These are phyloP conservation scores for Termitomyces bulborhizus DNA, from an alignment of 768 basidiomycete species.

Conservation along the genomic window DNA sequence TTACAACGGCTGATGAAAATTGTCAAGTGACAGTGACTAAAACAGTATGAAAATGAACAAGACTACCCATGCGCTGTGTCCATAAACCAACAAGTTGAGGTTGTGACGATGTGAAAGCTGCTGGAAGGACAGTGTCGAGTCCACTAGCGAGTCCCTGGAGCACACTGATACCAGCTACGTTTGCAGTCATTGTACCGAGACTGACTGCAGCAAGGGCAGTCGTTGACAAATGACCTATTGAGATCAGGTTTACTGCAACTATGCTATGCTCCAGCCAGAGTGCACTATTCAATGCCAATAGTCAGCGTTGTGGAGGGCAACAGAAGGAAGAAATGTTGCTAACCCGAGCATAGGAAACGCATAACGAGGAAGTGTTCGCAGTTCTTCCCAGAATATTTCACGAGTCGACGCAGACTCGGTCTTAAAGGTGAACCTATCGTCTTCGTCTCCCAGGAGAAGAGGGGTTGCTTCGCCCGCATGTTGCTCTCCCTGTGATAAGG, in stretches of 20 bases:
- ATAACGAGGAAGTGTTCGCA: conserved; percentile 5
- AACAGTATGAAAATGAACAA: not conserved
- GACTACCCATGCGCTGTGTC: conserved; percentile 57
- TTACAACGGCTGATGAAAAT: not conserved
- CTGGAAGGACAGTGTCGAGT: conserved; percentile 69
- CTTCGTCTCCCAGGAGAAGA: not conserved
- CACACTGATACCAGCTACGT: conserved; percentile 27
- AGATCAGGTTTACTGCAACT: conserved; percentile 56
- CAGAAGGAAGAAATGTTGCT: not conserved
- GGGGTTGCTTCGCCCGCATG: not conserved
- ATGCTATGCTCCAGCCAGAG: conserved; percentile 63
- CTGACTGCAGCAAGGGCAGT: conserved; percentile 61
- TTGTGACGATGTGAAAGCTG: conserved; percentile 65
- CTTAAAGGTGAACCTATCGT: not conserved
- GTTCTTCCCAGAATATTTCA: conserved; percentile 10
- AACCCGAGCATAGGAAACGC: conserved; percentile 9
- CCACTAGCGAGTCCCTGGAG: conserved; percentile 57
- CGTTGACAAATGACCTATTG: conserved; percentile 71
- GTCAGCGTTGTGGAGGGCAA: not conserved
- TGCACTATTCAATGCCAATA: not conserved
- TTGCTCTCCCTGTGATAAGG: not conserved
- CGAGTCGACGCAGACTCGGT: not conserved
- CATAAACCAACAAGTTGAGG: conserved; percentile 42
- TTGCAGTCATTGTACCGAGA: conserved; percentile 42
- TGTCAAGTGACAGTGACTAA: not conserved